Percentiles rank a stretch among this genome's conserved stretches.
Evolutionary conservation across 176 grass and related monocot species (phyloP).

Genomic region (Typha latifolia): DNA sequence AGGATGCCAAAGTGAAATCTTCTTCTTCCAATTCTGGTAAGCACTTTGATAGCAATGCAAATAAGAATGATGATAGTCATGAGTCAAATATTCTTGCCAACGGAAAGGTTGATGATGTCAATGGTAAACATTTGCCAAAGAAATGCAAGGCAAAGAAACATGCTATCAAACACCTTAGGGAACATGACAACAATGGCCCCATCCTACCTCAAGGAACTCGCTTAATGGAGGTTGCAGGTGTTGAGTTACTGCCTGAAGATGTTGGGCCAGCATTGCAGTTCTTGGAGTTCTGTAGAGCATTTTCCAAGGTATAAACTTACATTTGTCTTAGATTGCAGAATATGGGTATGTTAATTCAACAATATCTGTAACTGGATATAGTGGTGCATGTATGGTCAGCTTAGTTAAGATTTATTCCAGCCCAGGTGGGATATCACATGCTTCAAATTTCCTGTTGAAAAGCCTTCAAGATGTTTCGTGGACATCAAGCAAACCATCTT

Average conservation of each 20-base stretch:
- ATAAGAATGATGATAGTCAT: conserved; percentile 7
- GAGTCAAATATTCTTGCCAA: background rate
- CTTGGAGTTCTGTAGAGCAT: conserved; percentile 57
- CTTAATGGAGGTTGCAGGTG: conserved; percentile 33
- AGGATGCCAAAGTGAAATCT: background rate
- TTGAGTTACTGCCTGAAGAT: conserved; percentile 36
- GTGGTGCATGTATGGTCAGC: too few species aligned
- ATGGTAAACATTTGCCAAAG: background rate
- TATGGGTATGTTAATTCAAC: too few species aligned
- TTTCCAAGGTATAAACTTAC: conserved; percentile 43
- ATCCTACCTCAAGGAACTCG: conserved; percentile 42
- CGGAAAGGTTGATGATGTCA: conserved; percentile 1
- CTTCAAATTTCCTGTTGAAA: too few species aligned
- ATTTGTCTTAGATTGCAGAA: too few species aligned
- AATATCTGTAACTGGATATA: too few species aligned
- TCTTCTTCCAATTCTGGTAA: background rate
- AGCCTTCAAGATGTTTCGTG: too few species aligned
- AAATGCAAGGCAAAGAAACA: background rate
- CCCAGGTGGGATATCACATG: too few species aligned
- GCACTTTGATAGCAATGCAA: background rate
- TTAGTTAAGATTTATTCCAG: too few species aligned
- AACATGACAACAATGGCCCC: conserved; percentile 6
- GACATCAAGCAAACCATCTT: background rate
- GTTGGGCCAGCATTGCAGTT: conserved; percentile 66
- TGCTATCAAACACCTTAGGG: conserved; percentile 1